Evolutionary conservation across 768 basidiomycete genomes (phyloP), one percentile per base, ranked within the genome.

Genomic region (Thelephora ganbajun): DNA sequence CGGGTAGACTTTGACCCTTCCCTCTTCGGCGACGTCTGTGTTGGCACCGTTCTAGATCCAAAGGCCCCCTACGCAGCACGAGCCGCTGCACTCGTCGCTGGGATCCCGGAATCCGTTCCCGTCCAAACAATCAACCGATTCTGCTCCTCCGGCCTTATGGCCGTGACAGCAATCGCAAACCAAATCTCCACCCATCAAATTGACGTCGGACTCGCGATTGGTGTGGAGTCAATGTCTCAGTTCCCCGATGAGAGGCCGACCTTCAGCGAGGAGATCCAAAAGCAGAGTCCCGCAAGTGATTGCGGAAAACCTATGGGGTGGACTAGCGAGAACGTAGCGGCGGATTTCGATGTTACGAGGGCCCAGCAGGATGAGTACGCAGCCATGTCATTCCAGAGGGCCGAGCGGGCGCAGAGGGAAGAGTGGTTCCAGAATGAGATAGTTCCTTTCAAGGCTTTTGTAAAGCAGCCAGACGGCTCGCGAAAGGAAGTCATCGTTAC

Each of bases 141-240:
- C 61, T 91, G 87, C 57, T 85, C 85, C 2, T 83, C 79, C 50
- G 87, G 86, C 20, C 73, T 91, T n/a, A 86, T 89, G 82, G 83
- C 88, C 11, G 70, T 82, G 26, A 83, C 81, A 9, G 71, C 73
- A 26, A 77, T 90, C 48, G 74, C 83, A 18, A 89, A 88, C 61
- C 76, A 83, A 56, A 77, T 91, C 43, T 71, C 75, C 13, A 70
- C 70, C 11, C 83, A 84, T n/a, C 82, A 89, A 58, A 85, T 89
- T 39, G 75, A 87, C 39, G 69, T 89, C 46, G 87, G 88, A 2
- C 67, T 90, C 14, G 84, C 84, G 26, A 61, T 88, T 43, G 91
- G 88, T n/a, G 73, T 85, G 13, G 89, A 93, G 63, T 83, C 78
- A 63, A 90, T 94, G 90, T 80, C 80, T 11, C 64, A 76, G 57